Evolutionary conservation across 1,284 basidiomycete species (phyloP).

Genomic region (Moesziomyces globuligerus): DNA sequence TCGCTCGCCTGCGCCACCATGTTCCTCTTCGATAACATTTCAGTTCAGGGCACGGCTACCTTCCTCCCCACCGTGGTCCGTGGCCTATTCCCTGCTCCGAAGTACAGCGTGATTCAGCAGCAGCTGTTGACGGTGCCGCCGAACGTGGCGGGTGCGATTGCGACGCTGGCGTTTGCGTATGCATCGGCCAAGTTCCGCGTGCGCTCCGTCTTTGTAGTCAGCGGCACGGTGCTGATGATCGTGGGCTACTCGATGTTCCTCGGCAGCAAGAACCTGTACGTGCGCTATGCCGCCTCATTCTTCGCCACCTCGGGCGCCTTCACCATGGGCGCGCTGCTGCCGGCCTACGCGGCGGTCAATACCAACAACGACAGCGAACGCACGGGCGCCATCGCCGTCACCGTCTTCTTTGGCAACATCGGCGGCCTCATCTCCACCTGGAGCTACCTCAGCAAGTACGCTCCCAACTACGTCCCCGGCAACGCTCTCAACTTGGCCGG

Average conservation of each 20-base stretch:
- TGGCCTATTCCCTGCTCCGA: conserved; percentile 66
- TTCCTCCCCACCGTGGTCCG: conserved; percentile 67
- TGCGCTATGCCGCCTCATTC: conserved; percentile 62
- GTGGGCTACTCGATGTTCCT: conserved; percentile 64
- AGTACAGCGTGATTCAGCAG: conserved; percentile 57
- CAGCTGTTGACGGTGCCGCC: conserved; percentile 68
- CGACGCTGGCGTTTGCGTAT: conserved; percentile 56
- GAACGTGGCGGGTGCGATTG: conserved; percentile 63
- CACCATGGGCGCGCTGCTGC: conserved; percentile 57
- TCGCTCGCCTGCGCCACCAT: conserved; percentile 57
- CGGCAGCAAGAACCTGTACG: conserved; percentile 39
- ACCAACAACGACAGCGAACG: conserved; percentile 60
- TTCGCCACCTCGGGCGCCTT: conserved; percentile 64
- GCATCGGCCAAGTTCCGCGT: conserved; percentile 63
- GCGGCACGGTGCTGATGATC: conserved; percentile 60
- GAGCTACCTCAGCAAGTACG: conserved; percentile 50
- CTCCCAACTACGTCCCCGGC: conserved; percentile 46
- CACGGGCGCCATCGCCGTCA: conserved; percentile 57
- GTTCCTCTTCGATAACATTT: conserved; percentile 68
- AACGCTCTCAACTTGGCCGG: conserved; percentile 46
- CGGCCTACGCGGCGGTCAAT: conserved; percentile 56
- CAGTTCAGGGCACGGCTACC: conserved; percentile 58
- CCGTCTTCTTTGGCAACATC: conserved; percentile 62
- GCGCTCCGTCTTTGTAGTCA: conserved; percentile 58
- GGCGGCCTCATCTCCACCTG: conserved; percentile 64